Conservation (phyloP, 768 basidiomycete species). For the Leccinum disarticulatum region DNA sequence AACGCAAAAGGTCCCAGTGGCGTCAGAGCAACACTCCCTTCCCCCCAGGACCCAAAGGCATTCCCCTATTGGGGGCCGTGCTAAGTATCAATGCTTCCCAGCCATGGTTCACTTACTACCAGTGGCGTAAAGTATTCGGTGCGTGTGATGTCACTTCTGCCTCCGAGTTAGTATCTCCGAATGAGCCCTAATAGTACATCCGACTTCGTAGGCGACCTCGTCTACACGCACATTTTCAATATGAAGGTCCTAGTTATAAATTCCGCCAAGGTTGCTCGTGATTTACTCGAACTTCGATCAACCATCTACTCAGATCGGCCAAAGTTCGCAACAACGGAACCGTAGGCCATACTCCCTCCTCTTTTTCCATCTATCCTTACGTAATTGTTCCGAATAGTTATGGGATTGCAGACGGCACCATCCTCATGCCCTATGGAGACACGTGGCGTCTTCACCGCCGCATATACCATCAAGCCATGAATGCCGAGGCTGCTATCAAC, state of each 20-base stretch:
- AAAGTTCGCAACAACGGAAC: conserved; percentile 21
- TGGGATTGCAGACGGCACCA: conserved; percentile 36
- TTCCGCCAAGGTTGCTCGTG: conserved; percentile 25
- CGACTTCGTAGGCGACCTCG: conserved; percentile 18
- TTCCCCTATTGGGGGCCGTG: conserved; percentile 34
- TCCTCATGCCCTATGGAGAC: conserved; percentile 38
- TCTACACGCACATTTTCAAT: conserved; percentile 22
- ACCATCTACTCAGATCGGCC: conserved; percentile 37
- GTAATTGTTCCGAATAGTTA: conserved; percentile 13
- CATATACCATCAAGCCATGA: conserved; percentile 36
- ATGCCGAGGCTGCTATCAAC: conserved; percentile 21
- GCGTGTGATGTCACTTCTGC: not conserved
- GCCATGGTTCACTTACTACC: conserved; percentile 35
- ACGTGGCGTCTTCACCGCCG: conserved; percentile 39
- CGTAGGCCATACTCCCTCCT: conserved; percentile 8
- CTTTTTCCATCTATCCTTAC: not conserved
- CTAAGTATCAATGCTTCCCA: conserved; percentile 27
- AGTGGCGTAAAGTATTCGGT: conserved; percentile 32
- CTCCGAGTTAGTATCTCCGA: not conserved
- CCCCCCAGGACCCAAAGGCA: conserved; percentile 52
- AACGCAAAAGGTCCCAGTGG: conserved; percentile 1
- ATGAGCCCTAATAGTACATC: not conserved
- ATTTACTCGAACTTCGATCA: conserved; percentile 31
- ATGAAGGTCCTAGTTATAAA: conserved; percentile 31
- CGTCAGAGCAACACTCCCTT: conserved; percentile 24